phyloP scores from a whole-genome alignment of 2,329 filamentous ascomycete species.

The Thyridium curvatum region DNA sequence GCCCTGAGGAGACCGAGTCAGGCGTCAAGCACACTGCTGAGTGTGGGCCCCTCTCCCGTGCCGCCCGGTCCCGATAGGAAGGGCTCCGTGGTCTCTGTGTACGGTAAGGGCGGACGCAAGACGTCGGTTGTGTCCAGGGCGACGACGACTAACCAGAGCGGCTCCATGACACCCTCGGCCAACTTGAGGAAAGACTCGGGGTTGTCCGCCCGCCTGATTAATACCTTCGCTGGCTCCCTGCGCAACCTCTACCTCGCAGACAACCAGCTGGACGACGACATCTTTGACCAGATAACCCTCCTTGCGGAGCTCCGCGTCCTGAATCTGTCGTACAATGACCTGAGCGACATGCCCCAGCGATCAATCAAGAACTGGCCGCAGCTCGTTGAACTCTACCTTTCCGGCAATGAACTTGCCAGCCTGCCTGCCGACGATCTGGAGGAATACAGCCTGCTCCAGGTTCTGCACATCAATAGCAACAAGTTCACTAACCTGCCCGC shows the following conservation, averaged over 20 bases:
- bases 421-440: constrained; percentile 91
- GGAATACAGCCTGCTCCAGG: constrained; percentile 78
- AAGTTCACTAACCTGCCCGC: constrained; percentile 96
- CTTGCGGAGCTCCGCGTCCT: constrained; percentile 79
- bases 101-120: constrained; percentile 75
- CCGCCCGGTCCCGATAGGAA: constrained; percentile 60
- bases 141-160: constrained; percentile 36
- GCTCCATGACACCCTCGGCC: constrained; percentile 45
- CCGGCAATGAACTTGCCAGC: constrained; percentile 88
- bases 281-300: constrained; percentile 84
- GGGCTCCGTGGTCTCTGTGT: constrained; percentile 75
- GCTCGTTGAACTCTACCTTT: constrained; percentile 86
- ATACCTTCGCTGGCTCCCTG: constrained; percentile 83
- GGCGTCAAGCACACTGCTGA: constrained; percentile 71
- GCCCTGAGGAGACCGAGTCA: constrained; percentile 72
- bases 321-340: constrained; percentile 90
- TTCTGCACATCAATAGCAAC: constrained; percentile 94
- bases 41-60: constrained; percentile 67
- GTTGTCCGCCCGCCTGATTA: constrained; percentile 69
- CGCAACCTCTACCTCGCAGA: constrained; percentile 84
- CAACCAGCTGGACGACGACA: constrained; percentile 88
- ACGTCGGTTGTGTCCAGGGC: constrained; percentile 72
- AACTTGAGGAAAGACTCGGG: constrained; percentile 79
- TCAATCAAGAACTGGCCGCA: constrained; percentile 86
- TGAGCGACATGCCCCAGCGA: constrained; percentile 85